Percentiles rank a stretch among this genome's conserved stretches.
Evolutionary conservation across 2,329 filamentous ascomycete genomes (phyloP).

Genomic region (Tolypocladium album): DNA sequence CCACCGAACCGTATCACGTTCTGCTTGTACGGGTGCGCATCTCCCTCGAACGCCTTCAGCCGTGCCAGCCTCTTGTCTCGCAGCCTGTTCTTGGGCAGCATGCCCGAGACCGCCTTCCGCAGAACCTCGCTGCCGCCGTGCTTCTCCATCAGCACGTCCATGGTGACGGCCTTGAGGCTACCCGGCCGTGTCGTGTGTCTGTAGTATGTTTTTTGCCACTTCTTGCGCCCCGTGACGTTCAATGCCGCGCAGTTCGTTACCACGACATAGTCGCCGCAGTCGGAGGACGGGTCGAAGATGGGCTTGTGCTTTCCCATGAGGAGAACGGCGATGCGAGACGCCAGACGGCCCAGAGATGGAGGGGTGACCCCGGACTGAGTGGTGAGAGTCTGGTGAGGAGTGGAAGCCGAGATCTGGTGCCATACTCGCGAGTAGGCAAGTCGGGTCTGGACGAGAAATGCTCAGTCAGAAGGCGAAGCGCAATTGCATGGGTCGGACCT

Average conservation of each 20-base stretch:
- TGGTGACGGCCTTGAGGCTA: constrained; percentile 75
- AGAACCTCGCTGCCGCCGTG: constrained; percentile 88
- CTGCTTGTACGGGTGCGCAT: constrained; percentile 78
- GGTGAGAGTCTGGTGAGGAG: constrained; percentile 50
- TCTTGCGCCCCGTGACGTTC: constrained; percentile 84
- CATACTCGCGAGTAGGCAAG: constrained; percentile 94
- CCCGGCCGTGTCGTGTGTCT: constrained; percentile 86
- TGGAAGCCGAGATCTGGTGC: constrained; percentile 73
- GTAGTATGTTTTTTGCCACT: constrained; percentile 91
- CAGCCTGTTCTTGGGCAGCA: constrained; percentile 94
- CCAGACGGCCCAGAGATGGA: constrained; percentile 81
- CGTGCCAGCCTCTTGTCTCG: constrained; percentile 78
- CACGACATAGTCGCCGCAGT: constrained; percentile 98
- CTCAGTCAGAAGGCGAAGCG: neutral
- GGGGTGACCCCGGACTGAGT: constrained; percentile 47
- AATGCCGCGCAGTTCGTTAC: constrained; percentile 82
- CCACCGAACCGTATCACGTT: constrained; percentile 71
- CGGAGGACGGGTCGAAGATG: constrained; percentile 91
- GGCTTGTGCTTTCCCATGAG: constrained; percentile 99
- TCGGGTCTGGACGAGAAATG: constrained; percentile 55
- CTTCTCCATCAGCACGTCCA: constrained; percentile 92
- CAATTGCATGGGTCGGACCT: neutral
- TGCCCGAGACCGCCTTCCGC: constrained; percentile 84
- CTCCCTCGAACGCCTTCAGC: constrained; percentile 93
- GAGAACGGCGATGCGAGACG: constrained; percentile 72